These are phyloP conservation scores for Cladophialophora exuberans DNA, from an alignment of 2,329 filamentous ascomycete species.

Conservation along the genomic window DNA sequence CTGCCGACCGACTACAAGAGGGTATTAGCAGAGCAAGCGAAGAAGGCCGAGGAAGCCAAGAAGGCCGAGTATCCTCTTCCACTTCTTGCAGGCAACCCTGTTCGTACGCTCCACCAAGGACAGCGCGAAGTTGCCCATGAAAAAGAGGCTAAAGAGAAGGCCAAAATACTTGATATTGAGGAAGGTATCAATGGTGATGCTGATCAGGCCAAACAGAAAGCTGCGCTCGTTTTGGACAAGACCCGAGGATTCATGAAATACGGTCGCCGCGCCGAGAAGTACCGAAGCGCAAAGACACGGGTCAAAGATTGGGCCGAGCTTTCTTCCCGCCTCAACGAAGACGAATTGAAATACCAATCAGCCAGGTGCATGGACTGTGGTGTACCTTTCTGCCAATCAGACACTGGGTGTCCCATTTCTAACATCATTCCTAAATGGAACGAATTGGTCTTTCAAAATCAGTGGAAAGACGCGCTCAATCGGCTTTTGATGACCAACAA, in stretches of 20 bases:
- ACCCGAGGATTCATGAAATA: constrained; percentile 98
- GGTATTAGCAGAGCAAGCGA: constrained; percentile 81
- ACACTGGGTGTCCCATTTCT: constrained; percentile 91
- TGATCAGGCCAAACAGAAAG: constrained; percentile 85
- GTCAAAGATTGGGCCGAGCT: constrained; percentile 94
- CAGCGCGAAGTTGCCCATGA: constrained; percentile 60
- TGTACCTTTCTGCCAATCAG: constrained; percentile 97
- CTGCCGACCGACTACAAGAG: constrained; percentile 96
- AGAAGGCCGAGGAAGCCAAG: constrained; percentile 82
- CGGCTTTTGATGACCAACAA: constrained; percentile 95
- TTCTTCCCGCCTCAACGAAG: constrained; percentile 82
- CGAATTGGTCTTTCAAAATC: constrained; percentile 72
- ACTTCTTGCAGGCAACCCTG: constrained; percentile 68
- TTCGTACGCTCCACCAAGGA: constrained; percentile 57
- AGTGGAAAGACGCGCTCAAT: constrained; percentile 92
- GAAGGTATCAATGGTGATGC: constrained; percentile 79
- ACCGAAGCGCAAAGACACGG: constrained; percentile 79
- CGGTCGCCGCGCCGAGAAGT: constrained; percentile 88
- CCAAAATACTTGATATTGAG: constrained; percentile 80
- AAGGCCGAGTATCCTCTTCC: constrained; percentile 81
- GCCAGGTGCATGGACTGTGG: constrained; percentile 99
- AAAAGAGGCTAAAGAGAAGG: constrained; percentile 68
- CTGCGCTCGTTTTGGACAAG: constrained; percentile 92
- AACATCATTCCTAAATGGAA: constrained; percentile 99
- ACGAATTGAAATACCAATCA: constrained; percentile 94